Conservation (phyloP, 2,329 filamentous ascomycete genomes). For the Clonostachys byssicola region DNA sequence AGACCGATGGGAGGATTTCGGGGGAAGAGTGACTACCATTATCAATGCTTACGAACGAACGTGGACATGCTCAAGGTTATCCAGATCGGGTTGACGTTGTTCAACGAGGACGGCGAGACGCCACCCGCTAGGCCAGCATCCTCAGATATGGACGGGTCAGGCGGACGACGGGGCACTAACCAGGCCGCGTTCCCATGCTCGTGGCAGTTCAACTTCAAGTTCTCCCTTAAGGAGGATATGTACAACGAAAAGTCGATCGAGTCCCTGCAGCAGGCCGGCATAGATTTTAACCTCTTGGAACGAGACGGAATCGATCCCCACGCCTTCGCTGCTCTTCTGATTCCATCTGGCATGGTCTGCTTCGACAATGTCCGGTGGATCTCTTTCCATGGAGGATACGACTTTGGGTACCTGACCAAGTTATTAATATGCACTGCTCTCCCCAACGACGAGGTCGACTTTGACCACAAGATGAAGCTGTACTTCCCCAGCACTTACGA, state of each 20-base stretch:
- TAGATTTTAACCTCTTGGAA: constrained; percentile 81
- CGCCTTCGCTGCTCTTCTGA: constrained; percentile 84
- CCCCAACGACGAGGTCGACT: constrained; percentile 85
- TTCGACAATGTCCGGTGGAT: constrained; percentile 91
- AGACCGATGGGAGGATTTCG: constrained; percentile 92
- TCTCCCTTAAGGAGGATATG: constrained; percentile 94
- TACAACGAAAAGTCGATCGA: constrained; percentile 94
- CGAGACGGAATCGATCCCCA: constrained; percentile 86
- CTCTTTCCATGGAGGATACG: constrained; percentile 95
- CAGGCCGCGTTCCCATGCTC: constrained; percentile 70
- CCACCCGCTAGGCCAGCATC: constrained; percentile 65
- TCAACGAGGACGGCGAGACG: constrained; percentile 84
- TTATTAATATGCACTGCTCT: constrained; percentile 79
- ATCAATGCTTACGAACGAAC: constrained; percentile 94
- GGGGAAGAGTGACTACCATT: constrained; percentile 96
- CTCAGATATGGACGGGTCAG: constrained; percentile 16
- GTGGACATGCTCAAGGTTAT: constrained; percentile 98
- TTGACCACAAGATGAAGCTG: constrained; percentile 81
- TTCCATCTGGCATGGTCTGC: constrained; percentile 86
- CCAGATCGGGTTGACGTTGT: constrained; percentile 91
- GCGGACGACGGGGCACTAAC: constrained; percentile 30
- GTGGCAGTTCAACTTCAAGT: constrained; percentile 99
- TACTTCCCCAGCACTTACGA: constrained; percentile 95
- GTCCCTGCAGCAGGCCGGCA: constrained; percentile 84
- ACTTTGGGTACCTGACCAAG: constrained; percentile 97